phyloP scores from a whole-genome alignment of 371 early-diverging fungal species.

The Rhizopus arrhizus region DNA sequence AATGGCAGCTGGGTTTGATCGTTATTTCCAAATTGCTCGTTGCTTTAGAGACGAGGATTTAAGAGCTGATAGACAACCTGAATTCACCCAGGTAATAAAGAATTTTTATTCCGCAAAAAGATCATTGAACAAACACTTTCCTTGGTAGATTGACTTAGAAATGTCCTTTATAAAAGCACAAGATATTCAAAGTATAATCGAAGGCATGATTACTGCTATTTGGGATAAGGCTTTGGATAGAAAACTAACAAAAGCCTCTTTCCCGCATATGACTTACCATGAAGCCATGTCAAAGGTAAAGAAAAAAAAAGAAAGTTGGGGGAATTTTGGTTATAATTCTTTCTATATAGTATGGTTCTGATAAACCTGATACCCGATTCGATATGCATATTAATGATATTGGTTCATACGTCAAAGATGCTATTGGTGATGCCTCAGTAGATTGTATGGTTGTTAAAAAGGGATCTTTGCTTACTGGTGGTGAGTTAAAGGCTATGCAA shows the following conservation, averaged over 20 bases:
- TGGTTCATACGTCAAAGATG: conserved; percentile 28
- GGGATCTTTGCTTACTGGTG: conserved; percentile 40
- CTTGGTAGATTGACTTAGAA: conserved; percentile 79
- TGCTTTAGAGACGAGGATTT: conserved; percentile 93
- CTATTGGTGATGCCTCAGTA: conserved; percentile 26
- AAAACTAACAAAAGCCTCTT: conserved; percentile 50
- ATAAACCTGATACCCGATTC: conserved; percentile 88
- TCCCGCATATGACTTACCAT: conserved; percentile 78
- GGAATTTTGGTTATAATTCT: background rate
- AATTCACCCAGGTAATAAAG: conserved; percentile 81
- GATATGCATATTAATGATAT: conserved; percentile 68
- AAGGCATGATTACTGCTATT: conserved; percentile 70
- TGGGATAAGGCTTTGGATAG: conserved; percentile 66
- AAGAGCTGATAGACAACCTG: conserved; percentile 90
- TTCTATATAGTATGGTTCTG: conserved; percentile 77
- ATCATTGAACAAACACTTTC: background rate
- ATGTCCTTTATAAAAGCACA: conserved; percentile 77
- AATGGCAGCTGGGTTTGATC: conserved; percentile 89
- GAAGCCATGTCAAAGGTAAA: conserved; percentile 76
- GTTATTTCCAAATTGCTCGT: conserved; percentile 92
- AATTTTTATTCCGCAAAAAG: background rate
- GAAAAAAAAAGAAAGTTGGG: background rate
- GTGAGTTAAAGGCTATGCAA: conserved; percentile 42
- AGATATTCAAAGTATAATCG: conserved; percentile 76
- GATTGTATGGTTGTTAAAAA: conserved; percentile 54